Evolutionary conservation across 2,329 filamentous ascomycete genomes (phyloP), one percentile per base, ranked within the genome.

Genomic region (Epichloe brachyelytri): DNA sequence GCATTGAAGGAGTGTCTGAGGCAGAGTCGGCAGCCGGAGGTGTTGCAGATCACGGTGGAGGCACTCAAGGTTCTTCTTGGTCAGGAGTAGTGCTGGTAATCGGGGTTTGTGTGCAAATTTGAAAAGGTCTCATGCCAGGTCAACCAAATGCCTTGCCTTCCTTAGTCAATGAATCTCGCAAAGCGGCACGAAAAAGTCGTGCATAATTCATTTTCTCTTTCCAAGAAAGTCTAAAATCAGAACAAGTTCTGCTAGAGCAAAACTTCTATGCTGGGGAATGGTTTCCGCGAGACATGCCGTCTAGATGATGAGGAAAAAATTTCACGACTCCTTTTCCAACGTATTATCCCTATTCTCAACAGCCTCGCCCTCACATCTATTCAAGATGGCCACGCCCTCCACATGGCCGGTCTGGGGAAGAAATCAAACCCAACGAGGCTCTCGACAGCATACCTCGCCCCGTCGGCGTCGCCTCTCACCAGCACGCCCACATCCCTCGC

Each of bases 391-490:
- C 40, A 85, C 80, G 44, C 82, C 80, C 63, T 86, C 82, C 0
- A 85, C 82, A 60, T 86, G 82, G 1, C 78, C 76, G 19, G 82
- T 85, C 68, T 97, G 91, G 12, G 93, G 69, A 98, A 98, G 68
- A 98, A 97, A 65, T 98, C 93, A 63, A 97, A 97, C 0, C 91
- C 93, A 46, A 85, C 77, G 45, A 98, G 68, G 63, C 86, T 95
- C 75, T 97, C 91, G 64, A 98, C 86, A 66, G 84, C 80, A 68
- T 96, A 98, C 55, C 76, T 70, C 20, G 69, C 68, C 48, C 67
- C 66, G 63, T 69, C 66, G 22, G 65, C 56, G 59, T 71, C 61
- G 19, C 90, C 89, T 37, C 84, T 77, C 1, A 97, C 88, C 60
- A 98, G 69, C 54, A 91, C 80, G 0, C 90, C 93, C 1, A 98